These are phyloP conservation scores for Actinidia arguta DNA, from an alignment of 179 eudicot species.

Conservation along the genomic window DNA sequence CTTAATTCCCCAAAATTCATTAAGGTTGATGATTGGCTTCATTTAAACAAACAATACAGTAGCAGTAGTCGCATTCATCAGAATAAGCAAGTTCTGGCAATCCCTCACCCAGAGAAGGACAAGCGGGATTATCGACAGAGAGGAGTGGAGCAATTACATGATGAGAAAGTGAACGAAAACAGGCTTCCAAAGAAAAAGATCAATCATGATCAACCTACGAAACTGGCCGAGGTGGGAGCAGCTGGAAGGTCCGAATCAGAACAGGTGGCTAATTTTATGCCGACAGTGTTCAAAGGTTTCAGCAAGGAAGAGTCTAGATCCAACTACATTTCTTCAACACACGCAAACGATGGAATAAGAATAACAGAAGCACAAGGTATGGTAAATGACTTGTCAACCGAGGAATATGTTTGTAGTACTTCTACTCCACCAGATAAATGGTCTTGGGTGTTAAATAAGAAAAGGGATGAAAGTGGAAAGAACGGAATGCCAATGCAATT, in stretches of 20 bases:
- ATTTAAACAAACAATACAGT: constrained; percentile 10
- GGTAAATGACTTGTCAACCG: not conserved
- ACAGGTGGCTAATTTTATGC: not conserved
- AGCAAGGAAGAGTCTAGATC: constrained; percentile 11
- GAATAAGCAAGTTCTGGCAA: constrained; percentile 21
- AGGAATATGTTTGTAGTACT: not conserved
- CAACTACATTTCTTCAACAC: not conserved
- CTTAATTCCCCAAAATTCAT: constrained; percentile 12
- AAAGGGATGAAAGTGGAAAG: constrained; percentile 3
- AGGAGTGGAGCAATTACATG: not conserved
- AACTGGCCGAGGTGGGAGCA: constrained; percentile 1
- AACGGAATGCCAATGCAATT: not conserved
- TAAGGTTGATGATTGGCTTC: constrained; percentile 25
- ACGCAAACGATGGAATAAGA: not conserved
- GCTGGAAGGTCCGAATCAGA: constrained; percentile 11
- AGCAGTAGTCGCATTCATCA: not conserved
- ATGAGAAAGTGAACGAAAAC: constrained; percentile 3
- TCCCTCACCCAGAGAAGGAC: constrained; percentile 22
- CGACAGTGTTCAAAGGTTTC: not conserved
- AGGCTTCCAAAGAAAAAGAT: not conserved
- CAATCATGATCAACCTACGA: not conserved
- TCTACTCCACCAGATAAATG: constrained; percentile 11
- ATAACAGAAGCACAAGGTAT: no score
- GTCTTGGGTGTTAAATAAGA: not conserved
- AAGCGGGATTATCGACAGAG: not conserved